Evolutionary conservation across 768 basidiomycete genomes (phyloP), one percentile per base, ranked within the genome.

Genomic region (Amanita exitialis): DNA sequence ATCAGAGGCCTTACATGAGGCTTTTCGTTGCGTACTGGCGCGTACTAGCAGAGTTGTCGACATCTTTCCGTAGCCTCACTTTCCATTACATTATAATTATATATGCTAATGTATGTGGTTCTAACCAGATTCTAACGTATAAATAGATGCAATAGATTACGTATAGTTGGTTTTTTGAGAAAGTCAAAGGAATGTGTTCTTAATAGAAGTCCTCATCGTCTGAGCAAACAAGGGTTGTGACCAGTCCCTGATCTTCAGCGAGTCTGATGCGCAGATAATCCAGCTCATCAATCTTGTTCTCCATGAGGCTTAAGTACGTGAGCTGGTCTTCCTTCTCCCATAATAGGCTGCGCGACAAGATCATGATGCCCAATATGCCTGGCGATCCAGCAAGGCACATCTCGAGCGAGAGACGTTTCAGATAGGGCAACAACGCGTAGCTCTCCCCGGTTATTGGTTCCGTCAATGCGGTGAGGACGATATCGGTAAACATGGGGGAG

Each of bases 401-500:
- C 21, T 32, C 16, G 18, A 50, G 30, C n/a, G 25, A 20, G 41
- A 50, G 41, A 42, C 30, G 49, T 4, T 27, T 27, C 20, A 51
- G 20, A 25, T 51, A 34, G 18, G 49, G 49, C 6, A 42, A 51
- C 5, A 51, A 27, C 4, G 35, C 7, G 8, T 44, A 6, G 16
- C 27, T 18, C 4, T 18, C 21, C 10, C 39, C 39, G 6, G 3
- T 15, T 13, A 28, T 30, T 9, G n/a, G n/a, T 4, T 51, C 41
- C 21, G 30, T 44, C 10, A 51, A 42, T 7, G 25, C 21, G 5
- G 15, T 16, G 21, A 51, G 10, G 18, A 51, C 32, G 15, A 9
- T 35, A 35, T 51, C 49, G 3, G 41, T 51, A n/a, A 51, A 36
- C 28, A 36, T 51, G 18, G 49, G 49, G 15, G 13, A 3, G 13